Evolutionary conservation across 139 green algal species (phyloP), one percentile per base, ranked within the genome.

Genomic region (Chlorella sp.): DNA sequence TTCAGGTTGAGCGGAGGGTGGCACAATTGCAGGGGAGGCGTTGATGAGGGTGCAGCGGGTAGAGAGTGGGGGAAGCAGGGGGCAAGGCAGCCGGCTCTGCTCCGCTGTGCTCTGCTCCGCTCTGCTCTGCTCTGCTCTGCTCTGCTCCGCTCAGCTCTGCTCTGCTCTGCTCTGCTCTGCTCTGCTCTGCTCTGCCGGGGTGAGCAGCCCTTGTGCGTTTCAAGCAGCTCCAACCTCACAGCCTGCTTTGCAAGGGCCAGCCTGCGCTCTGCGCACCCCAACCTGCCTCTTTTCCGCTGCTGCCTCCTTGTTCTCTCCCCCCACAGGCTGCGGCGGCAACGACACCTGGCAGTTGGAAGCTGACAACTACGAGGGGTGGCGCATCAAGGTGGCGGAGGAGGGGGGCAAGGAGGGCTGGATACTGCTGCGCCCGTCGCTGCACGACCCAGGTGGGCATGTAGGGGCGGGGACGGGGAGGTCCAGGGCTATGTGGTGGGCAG

Each of bases 301-400:
- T 80, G n/a, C 77, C 19, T 82, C 21, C 18, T 26, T 18, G 48
- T 22, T 61, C 34, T 11, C 48, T 32, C 19, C 7, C 15, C 1
- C 15, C 68, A 53, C 75, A 89, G 86, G 86, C 53, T 85, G 86
- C 53, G 86, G n/a, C 42, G 90, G 91, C 21, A 83, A 90, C 1
- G n/a, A 83, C 9, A 37, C 92, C 76, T 98, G 96, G 96, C 40
- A 60, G 3, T 85, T 98, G 71, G 96, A 96, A 79, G 48, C 92
- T 42, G 96, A 96, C 64, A 99, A 99, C 91, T 94, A 97, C 90
- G 96, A 99, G 91, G 97, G 97, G 15, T 98, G 95, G 94, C 93
- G 97, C 3, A 94, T 98, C 21, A 80, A 88, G 34, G 87, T 88
- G 88, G 30, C 95, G 26, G 96, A 98, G 91, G 96, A 93, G 34